Conservation (phyloP, 2,329 filamentous ascomycete species). For the Ceratocystis colombiana region DNA sequence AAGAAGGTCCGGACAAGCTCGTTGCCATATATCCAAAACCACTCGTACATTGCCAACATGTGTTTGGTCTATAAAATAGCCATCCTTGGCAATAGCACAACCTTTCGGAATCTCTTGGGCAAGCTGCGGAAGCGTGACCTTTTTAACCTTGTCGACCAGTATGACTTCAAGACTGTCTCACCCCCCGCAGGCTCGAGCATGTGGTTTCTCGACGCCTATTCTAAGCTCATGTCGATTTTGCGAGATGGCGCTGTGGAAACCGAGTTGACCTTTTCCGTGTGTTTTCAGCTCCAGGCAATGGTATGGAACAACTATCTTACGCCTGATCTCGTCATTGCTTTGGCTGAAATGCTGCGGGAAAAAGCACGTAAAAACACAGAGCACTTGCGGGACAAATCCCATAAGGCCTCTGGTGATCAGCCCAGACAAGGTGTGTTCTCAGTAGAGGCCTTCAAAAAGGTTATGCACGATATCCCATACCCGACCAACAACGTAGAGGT, state of each 20-base stretch:
- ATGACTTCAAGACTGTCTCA: slow-evolving; percentile 16
- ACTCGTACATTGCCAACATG: slow-evolving; percentile 12
- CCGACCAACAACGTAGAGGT: slow-evolving; percentile 44
- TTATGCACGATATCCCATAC: slow-evolving; percentile 45
- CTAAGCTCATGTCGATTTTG: slow-evolving; percentile 30
- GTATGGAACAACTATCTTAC: slow-evolving; percentile 53
- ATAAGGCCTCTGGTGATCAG: not conserved
- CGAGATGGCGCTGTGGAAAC: slow-evolving; percentile 32
- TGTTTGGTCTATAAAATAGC: slow-evolving; percentile 22
- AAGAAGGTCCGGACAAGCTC: slow-evolving; percentile 14
- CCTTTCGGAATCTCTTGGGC: not conserved
- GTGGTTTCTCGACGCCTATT: slow-evolving; percentile 19
- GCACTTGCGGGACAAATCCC: not conserved
- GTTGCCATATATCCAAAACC: slow-evolving; percentile 6
- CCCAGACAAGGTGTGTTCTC: slow-evolving; percentile 37
- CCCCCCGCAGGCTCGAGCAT: not conserved
- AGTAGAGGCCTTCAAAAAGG: slow-evolving; percentile 42
- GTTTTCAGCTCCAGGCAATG: slow-evolving; percentile 55
- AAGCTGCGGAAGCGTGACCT: slow-evolving; percentile 15
- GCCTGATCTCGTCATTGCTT: slow-evolving; percentile 40
- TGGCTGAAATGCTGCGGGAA: slow-evolving; percentile 38
- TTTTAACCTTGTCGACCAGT: slow-evolving; percentile 10
- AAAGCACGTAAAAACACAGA: slow-evolving; percentile 28
- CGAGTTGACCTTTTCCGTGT: slow-evolving; percentile 42
- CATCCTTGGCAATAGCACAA: not conserved